A percentile compares a stretch with the other conserved stretches of the same genome.
Conservation (phyloP, 495 filamentous ascomycete species). For the Penicillium tannophilum region DNA sequence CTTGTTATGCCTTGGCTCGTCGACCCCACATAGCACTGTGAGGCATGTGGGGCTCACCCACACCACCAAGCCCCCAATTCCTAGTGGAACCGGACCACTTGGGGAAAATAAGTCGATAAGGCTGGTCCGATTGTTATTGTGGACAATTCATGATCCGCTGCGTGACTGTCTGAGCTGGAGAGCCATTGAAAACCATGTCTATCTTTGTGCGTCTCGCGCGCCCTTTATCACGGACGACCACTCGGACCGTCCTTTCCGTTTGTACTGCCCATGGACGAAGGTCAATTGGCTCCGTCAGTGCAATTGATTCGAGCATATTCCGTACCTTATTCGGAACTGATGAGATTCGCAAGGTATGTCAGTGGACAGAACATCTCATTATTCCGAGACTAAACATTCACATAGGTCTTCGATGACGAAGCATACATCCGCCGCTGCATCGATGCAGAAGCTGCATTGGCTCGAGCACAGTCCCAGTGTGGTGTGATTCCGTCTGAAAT, state of each 20-base stretch:
- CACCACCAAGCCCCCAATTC: background rate
- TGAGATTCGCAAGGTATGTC: slow-evolving; percentile 47
- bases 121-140: background rate
- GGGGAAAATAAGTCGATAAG: background rate
- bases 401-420: slow-evolving; percentile 20
- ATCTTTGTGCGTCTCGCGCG: background rate
- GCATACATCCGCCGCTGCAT: slow-evolving; percentile 17
- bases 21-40: background rate
- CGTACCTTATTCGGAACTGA: slow-evolving; percentile 52
- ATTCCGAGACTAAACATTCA: background rate
- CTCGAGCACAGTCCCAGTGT: slow-evolving; percentile 40
- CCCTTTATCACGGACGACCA: background rate
- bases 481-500: slow-evolving; percentile 44
- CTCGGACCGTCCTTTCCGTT: slow-evolving; percentile 2
- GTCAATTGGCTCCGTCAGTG: slow-evolving; percentile 40
- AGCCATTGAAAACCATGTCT: background rate
- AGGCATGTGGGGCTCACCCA: background rate
- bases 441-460: slow-evolving; percentile 43
- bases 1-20: background rate
- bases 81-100: background rate
- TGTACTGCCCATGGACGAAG: slow-evolving; percentile 9
- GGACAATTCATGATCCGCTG: background rate
- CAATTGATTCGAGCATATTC: slow-evolving; percentile 54
- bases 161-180: background rate
- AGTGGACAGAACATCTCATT: background rate